Conservation (phyloP, 345 rosid genomes). For the Eutrema japonicum region DNA sequence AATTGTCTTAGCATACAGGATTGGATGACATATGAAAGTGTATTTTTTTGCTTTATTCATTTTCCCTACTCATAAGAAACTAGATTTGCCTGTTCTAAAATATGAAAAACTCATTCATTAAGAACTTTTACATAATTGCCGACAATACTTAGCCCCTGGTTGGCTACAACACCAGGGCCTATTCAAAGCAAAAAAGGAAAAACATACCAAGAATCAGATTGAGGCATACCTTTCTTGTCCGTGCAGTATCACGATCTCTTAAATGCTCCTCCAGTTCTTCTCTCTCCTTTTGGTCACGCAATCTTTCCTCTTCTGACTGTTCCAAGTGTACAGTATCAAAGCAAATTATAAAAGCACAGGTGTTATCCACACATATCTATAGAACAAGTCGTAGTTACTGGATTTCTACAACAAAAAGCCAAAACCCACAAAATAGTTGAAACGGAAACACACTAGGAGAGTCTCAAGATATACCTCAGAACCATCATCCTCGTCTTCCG, state of each 20-base stretch:
- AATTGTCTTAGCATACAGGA: constrained; percentile 20
- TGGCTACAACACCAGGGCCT: constrained; percentile 16
- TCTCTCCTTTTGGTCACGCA: constrained; percentile 90
- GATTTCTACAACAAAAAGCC: constrained; percentile 15
- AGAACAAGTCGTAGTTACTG: constrained; percentile 6
- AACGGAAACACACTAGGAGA: constrained; percentile 15
- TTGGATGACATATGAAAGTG: constrained; percentile 8
- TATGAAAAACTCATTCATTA: constrained; percentile 13
- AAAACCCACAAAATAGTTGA: neutral
- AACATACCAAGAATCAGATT: constrained; percentile 22
- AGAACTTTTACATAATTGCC: constrained; percentile 12
- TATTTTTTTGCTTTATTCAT: constrained; percentile 5
- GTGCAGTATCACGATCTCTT: constrained; percentile 85
- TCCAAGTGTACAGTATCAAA: constrained; percentile 25
- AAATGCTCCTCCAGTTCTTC: constrained; percentile 82
- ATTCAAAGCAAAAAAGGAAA: constrained; percentile 17
- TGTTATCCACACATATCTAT: constrained; percentile 2
- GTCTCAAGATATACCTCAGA: constrained; percentile 66
- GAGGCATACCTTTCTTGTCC: constrained; percentile 72
- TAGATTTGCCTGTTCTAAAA: constrained; percentile 7
- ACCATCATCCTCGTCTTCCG: constrained; percentile 62
- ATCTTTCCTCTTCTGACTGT: constrained; percentile 91
- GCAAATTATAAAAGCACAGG: constrained; percentile 12
- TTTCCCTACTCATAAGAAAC: constrained; percentile 25
- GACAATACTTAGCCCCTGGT: constrained; percentile 5